Evolutionary conservation across 192 early-diverging fungal species (phyloP).

Genomic region (Coemansia sp.): DNA sequence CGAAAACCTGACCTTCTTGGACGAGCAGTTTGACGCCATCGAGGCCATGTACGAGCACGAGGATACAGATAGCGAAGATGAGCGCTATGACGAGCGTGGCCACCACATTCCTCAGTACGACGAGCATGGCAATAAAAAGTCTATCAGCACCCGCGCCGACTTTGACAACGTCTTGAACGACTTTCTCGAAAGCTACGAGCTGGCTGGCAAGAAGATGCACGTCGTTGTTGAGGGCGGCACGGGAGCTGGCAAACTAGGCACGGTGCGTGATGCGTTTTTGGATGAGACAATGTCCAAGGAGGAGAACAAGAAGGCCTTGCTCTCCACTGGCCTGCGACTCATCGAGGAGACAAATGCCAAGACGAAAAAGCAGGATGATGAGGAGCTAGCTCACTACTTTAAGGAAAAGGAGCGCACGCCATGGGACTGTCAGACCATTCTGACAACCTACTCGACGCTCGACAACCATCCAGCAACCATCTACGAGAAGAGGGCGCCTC

Average conservation of each 20-base stretch:
- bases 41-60: slow-evolving; percentile 49
- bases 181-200: slow-evolving; percentile 74
- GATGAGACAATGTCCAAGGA: slow-evolving; percentile 14
- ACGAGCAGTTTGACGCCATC: slow-evolving; percentile 90
- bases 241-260: slow-evolving; percentile 58
- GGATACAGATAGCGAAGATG: slow-evolving; percentile 28
- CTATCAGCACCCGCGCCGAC: slow-evolving; percentile 62
- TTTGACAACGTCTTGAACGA: slow-evolving; percentile 72
- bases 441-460: slow-evolving; percentile 89
- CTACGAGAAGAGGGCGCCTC: slow-evolving; percentile 47
- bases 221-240: slow-evolving; percentile 64
- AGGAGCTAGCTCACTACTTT: slow-evolving; percentile 53
- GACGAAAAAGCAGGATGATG: slow-evolving; percentile 34
- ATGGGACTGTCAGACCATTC: slow-evolving; percentile 93
- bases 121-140: slow-evolving; percentile 50
- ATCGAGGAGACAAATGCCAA: slow-evolving; percentile 26
- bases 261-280: slow-evolving; percentile 57
- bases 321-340: slow-evolving; percentile 23
- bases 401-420: slow-evolving; percentile 56
- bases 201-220: slow-evolving; percentile 67
- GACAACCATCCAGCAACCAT: slow-evolving; percentile 90
- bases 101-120: slow-evolving; percentile 54
- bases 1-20: slow-evolving; percentile 80
- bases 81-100: slow-evolving; percentile 60
- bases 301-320: slow-evolving; percentile 47